Evolutionary conservation across 768 basidiomycete species (phyloP).

Genomic region (Chalciporus sphaerocephalus): DNA sequence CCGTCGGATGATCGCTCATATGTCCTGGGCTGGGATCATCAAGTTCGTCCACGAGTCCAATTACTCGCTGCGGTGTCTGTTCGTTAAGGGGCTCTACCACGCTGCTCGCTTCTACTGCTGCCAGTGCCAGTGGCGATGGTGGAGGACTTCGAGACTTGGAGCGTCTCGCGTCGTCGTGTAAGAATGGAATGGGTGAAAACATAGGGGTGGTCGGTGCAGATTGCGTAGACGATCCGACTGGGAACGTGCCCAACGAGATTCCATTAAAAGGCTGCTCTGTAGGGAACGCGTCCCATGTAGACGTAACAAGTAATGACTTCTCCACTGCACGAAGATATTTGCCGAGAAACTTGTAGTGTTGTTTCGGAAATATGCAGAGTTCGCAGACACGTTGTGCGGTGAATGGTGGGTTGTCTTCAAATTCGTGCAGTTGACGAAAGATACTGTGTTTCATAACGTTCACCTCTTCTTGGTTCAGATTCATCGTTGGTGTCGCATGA

Average conservation of each 20-base stretch:
- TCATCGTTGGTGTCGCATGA: constrained; percentile 51
- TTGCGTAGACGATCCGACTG: constrained; percentile 44
- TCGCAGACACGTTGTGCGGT: constrained; percentile 89
- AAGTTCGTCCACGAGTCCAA: constrained; percentile 81
- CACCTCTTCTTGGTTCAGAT: constrained; percentile 60
- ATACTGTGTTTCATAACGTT: constrained; percentile 52
- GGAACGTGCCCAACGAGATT: constrained; percentile 28
- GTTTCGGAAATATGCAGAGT: constrained; percentile 62
- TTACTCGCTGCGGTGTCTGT: constrained; percentile 40
- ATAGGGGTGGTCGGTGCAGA: constrained; percentile 72
- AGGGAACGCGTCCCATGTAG: constrained; percentile 70
- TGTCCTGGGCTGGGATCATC: constrained; percentile 84
- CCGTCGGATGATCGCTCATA: constrained; percentile 74
- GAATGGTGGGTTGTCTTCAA: constrained; percentile 75
- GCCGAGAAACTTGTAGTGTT: constrained; percentile 71
- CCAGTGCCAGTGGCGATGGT: constrained; percentile 63
- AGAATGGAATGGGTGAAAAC: constrained; percentile 84
- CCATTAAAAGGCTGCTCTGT: constrained; percentile 34
- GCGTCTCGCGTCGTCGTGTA: constrained; percentile 77
- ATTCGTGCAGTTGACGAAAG: constrained; percentile 63
- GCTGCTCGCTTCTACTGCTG: constrained; percentile 32
- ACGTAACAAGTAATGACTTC: constrained; percentile 78
- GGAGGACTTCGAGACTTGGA: constrained; percentile 78
- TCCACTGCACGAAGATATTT: constrained; percentile 89
- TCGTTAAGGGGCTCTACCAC: constrained; percentile 36